Base-by-base conservation (phyloP, 305 asterid genomes). In the Rubia peregrina region DNA sequence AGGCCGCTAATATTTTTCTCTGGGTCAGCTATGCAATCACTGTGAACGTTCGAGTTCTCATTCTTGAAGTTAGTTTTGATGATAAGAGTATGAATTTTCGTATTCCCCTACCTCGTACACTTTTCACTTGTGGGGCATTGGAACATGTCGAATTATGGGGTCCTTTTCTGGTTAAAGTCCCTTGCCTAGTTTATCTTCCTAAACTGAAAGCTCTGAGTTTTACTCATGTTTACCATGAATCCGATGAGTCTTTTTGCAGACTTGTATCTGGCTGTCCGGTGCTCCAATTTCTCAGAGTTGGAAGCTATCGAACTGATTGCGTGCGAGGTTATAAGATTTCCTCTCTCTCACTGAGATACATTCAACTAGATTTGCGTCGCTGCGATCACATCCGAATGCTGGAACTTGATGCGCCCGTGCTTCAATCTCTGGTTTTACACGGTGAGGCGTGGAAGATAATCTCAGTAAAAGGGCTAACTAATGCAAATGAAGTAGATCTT, bases 151-250 rank as follows among this genome's bases (percentile, higher is more conserved):
- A 60, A 8, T 13, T 60, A 26, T 22, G 17, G 7, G 65, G 65
- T 21, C 36, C 16, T 60, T 4, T 19, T 60, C 17, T 21, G 40
- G 16, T 19, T 26, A 60, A 60, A 21, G 4, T 60, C 0, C 65
- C 65, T 26, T 60, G 40, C n/a, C 40, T 60, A 13, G 65, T 60
- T 60, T 26, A 5, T 60, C 65, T 60, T 60, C 65, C 65, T 24
- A 22, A 22, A 13, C 36, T 60, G 65, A 21, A 60, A 0, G 5
- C 1, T 60, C 3, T 60, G 41, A 60, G 12, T 60, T 3, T 60
- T 3, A 4, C 30, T 60, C 16, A 24, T 21, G 65, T 60, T 22
- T 11, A 22, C 36, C 24, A 19, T 26, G 65, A 60, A 60, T 22
- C 65, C 17, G 38, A 26, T 1, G 40, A 11, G 0, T 22, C 17